Conservation (phyloP, 2,329 filamentous ascomycete species). For the Venturia aucupariae region DNA sequence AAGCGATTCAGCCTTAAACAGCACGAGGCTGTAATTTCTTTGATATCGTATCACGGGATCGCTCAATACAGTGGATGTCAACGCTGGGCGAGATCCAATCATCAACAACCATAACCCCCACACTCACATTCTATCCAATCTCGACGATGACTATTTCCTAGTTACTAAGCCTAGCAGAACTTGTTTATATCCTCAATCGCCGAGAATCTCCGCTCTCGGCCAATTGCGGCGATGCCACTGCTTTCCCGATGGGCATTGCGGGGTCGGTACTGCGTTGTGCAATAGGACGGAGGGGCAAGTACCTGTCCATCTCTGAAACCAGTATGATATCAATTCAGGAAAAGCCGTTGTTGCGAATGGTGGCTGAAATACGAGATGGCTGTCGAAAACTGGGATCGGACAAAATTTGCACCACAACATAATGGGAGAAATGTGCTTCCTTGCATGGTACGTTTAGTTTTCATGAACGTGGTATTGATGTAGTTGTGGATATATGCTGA, state of each 20-base stretch:
- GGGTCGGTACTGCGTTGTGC: constrained; percentile 3
- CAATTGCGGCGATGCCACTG: background rate
- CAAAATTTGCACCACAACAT: constrained; percentile 8
- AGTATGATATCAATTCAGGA: constrained; percentile 5
- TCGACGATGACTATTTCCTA: background rate
- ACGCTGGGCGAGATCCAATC: background rate
- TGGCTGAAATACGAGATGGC: background rate
- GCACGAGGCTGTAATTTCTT: no score
- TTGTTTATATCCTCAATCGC: background rate
- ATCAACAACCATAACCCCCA: background rate
- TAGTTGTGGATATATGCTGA: constrained; percentile 13
- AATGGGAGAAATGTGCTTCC: constrained; percentile 11
- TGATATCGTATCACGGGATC: background rate
- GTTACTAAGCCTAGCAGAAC: background rate
- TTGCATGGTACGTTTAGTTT: constrained; percentile 4
- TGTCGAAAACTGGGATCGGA: constrained; percentile 11
- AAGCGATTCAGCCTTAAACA: no score
- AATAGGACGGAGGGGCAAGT: constrained; percentile 1
- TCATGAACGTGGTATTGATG: background rate
- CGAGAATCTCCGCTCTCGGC: constrained; percentile 6
- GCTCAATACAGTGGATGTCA: background rate
- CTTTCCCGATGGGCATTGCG: background rate
- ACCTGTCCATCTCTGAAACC: background rate
- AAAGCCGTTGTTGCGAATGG: background rate
- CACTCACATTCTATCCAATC: background rate